These are phyloP conservation scores for Jackrogersella multiformis DNA, from an alignment of 495 filamentous ascomycete genomes.

Conservation along the genomic window DNA sequence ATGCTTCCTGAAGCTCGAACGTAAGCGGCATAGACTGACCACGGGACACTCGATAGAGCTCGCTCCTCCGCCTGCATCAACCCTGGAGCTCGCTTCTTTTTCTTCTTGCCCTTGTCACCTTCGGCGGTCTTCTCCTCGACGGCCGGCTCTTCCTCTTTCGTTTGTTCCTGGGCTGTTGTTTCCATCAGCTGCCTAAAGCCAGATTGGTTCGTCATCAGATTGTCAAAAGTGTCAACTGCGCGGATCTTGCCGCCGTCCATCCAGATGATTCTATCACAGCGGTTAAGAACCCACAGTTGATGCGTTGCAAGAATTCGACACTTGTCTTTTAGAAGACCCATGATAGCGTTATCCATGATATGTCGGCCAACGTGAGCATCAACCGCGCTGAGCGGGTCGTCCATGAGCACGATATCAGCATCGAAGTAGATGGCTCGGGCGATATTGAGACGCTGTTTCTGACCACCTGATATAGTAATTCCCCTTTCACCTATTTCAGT, in stretches of 20 bases:
- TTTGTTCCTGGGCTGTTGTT: slow-evolving; percentile 78
- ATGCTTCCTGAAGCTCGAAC: slow-evolving; percentile 79
- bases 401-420: slow-evolving; percentile 82
- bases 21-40: slow-evolving; percentile 84
- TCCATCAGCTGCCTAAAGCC: slow-evolving; percentile 85
- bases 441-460: slow-evolving; percentile 86
- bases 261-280: slow-evolving; percentile 90
- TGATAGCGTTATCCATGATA: slow-evolving; percentile 95
- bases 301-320: slow-evolving; percentile 93
- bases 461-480: slow-evolving; percentile 83
- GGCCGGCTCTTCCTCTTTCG: slow-evolving; percentile 58
- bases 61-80: slow-evolving; percentile 95
- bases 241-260: slow-evolving; percentile 86
- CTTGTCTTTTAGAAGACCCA: slow-evolving; percentile 87
- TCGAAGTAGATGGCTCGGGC: slow-evolving; percentile 87
- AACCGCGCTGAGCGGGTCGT: slow-evolving; percentile 83
- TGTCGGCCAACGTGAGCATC: slow-evolving; percentile 91
- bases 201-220: slow-evolving; percentile 78
- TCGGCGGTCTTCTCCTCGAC: slow-evolving; percentile 55
- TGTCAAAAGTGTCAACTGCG: slow-evolving; percentile 86
- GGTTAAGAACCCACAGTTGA: slow-evolving; percentile 89
- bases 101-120: slow-evolving; percentile 66
- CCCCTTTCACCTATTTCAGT: slow-evolving; percentile 84
- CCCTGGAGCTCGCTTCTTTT: slow-evolving; percentile 66
- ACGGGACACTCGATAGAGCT: slow-evolving; percentile 81